Conservation (phyloP, 345 rosid genomes). For the Arabis alpina region DNA sequence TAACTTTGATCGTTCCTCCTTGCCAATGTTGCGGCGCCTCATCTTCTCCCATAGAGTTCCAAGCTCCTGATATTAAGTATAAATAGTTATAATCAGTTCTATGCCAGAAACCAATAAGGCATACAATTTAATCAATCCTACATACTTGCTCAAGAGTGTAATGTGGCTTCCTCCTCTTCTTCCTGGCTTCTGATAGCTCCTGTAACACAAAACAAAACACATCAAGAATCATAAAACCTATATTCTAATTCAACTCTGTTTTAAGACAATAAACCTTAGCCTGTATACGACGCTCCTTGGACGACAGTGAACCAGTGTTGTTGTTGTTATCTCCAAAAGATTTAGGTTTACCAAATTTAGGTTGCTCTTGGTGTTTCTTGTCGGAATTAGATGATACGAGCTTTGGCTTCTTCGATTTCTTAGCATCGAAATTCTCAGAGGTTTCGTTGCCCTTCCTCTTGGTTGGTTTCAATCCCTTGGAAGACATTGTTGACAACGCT, state of each 20-base stretch:
- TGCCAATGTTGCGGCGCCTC: slow-evolving; percentile 82
- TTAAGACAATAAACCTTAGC: slow-evolving; percentile 36
- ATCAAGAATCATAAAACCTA: slow-evolving; percentile 2
- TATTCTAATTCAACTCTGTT: not conserved
- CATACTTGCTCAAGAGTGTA: slow-evolving; percentile 82
- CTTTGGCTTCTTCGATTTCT: slow-evolving; percentile 42
- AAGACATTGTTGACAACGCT: slow-evolving; percentile 31
- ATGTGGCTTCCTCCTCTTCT: slow-evolving; percentile 83
- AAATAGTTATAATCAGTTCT: slow-evolving; percentile 11
- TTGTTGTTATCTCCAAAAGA: not conserved
- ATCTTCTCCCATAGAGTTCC: slow-evolving; percentile 90
- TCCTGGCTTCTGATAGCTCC: slow-evolving; percentile 83
- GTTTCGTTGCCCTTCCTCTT: slow-evolving; percentile 36
- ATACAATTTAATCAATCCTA: not conserved
- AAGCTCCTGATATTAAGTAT: slow-evolving; percentile 66
- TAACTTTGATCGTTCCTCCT: slow-evolving; percentile 86
- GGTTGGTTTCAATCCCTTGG: slow-evolving; percentile 29
- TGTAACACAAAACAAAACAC: slow-evolving; percentile 33
- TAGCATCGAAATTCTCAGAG: slow-evolving; percentile 30
- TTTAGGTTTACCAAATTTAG: no score
- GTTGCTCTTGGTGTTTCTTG: not conserved
- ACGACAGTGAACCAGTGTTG: slow-evolving; percentile 18
- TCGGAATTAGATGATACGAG: slow-evolving; percentile 17
- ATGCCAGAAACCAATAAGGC: not conserved
- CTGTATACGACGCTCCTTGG: slow-evolving; percentile 41